Evolutionary conservation across 352 stramenopile genomes (phyloP), one percentile per base, ranked within the genome.

Genomic region (Globisporangium mamillatum): DNA sequence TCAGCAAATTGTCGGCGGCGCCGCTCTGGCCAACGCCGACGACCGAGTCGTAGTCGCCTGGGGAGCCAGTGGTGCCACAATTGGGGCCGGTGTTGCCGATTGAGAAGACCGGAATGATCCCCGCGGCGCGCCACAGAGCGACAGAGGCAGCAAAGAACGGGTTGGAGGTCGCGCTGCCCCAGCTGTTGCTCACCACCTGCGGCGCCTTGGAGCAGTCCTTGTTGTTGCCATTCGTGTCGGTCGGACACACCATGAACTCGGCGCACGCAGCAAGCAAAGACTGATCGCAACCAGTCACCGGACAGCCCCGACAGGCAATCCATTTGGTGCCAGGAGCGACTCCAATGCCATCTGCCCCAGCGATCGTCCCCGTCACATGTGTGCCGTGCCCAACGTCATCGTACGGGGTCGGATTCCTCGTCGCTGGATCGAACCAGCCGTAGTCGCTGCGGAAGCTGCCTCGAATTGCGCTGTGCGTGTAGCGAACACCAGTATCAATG

Each of bases 211-310:
- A 69, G 63, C 73, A 75, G 55, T 64, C 56, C 6, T 71, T 53
- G 29, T 71, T 68, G 8, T 29, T 38, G 22, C 69, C 69, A 3
- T 57, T 41, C 1, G 38, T 3, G 62, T 76, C 56, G 2, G 73
- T 74, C 9, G 73, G 73, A 48, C 70, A 78, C 29, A 61, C 34
- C 65, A 78, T 72, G 65, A 75, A 76, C 57, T 78, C 36, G 32
- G 62, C 56, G 27, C 73, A 78, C 36, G 18, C 32, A 14, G 74
- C 20, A 34, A 78, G 12, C 6, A 70, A n/a, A 0, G 54, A 65
- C 1, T 68, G 36, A 8, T 22, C 12, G 57, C 64, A 74, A 3
- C 34, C 38, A n/a, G 14, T 25, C 5, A 1, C 16, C 8, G 24
- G 22, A 22, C 68, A 75, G 1, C 46, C 67, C 16, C 52, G 48